A percentile compares a stretch with the other conserved stretches of the same genome.
These are phyloP conservation scores for Oryza nivara DNA, from an alignment of 176 grass and related monocot species.

Conservation along the genomic window DNA sequence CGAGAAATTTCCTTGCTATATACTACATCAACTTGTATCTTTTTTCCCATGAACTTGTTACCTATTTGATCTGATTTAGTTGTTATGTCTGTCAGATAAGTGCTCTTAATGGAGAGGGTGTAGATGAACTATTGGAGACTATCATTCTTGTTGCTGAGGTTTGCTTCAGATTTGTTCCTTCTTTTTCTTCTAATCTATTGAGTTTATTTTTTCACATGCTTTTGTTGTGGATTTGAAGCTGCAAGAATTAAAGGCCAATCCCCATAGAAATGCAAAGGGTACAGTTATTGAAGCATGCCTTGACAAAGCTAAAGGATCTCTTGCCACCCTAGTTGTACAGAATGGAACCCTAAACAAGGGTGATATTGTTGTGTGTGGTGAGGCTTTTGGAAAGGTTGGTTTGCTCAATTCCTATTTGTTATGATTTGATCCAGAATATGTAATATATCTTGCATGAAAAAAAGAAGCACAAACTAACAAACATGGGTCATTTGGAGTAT, in stretches of 20 bases:
- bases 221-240: conserved; percentile 64
- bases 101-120: conserved; percentile 93
- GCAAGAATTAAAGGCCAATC: conserved; percentile 99
- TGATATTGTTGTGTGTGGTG: conserved; percentile 91
- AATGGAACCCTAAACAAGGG: conserved; percentile 93
- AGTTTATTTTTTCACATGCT: conserved; percentile 36
- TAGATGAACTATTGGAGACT: conserved; percentile 91
- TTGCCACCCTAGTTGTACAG: conserved; percentile 85
- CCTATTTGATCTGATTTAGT: conserved; percentile 44
- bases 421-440: conserved; percentile 31
- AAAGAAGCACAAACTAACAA: conserved; percentile 25
- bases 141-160: conserved; percentile 98
- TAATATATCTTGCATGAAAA: conserved; percentile 14
- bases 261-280: conserved; percentile 90
- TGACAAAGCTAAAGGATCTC: conserved; percentile 89
- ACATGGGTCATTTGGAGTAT: conserved; percentile 39
- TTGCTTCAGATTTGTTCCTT: conserved; percentile 24
- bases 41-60: conserved; percentile 25
- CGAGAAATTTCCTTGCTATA: conserved; percentile 35
- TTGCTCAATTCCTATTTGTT: conserved; percentile 34
- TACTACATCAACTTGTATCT: conserved; percentile 20
- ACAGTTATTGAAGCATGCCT: conserved; percentile 92
- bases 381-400: conserved; percentile 92
- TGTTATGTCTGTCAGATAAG: conserved; percentile 67
- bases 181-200: conserved; percentile 36